phyloP scores from a whole-genome alignment of 2,329 filamentous ascomycete genomes.

The Escovopsis weberi region DNA sequence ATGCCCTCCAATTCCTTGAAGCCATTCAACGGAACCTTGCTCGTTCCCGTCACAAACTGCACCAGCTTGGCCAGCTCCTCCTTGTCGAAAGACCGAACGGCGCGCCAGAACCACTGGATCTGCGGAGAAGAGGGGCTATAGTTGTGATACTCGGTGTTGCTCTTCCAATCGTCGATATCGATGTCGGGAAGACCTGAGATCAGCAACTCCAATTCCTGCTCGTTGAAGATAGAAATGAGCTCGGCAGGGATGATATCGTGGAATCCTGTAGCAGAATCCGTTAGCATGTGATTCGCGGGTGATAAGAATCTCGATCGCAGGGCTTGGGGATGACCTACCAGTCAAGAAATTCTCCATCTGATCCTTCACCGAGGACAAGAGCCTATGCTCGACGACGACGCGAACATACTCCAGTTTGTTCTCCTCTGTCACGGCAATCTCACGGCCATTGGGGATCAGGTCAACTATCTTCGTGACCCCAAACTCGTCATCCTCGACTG shows the following conservation, averaged over 20 bases:
- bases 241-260: conserved; percentile 95
- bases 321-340: conserved; percentile 32
- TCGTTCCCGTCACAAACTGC: conserved; percentile 96
- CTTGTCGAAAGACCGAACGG: conserved; percentile 93
- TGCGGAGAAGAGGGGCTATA: conserved; percentile 89
- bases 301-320: background rate
- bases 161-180: conserved; percentile 97
- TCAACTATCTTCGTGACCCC: conserved; percentile 80
- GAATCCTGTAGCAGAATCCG: conserved; percentile 45
- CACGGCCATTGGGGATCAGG: conserved; percentile 72
- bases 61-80: conserved; percentile 95
- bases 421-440: conserved; percentile 88
- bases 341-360: conserved; percentile 89
- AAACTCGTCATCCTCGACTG: conserved; percentile 86
- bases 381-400: conserved; percentile 82
- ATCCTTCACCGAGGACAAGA: conserved; percentile 81
- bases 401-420: conserved; percentile 98
- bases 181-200: conserved; percentile 97
- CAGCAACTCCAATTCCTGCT: conserved; percentile 89
- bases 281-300: conserved; percentile 1
- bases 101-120: conserved; percentile 99
- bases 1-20: conserved; percentile 99
- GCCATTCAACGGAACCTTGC: conserved; percentile 93
- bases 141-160: conserved; percentile 97
- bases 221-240: conserved; percentile 92